Conservation (phyloP, 148 eudicot species). For the Rhododendron griersonianum region DNA sequence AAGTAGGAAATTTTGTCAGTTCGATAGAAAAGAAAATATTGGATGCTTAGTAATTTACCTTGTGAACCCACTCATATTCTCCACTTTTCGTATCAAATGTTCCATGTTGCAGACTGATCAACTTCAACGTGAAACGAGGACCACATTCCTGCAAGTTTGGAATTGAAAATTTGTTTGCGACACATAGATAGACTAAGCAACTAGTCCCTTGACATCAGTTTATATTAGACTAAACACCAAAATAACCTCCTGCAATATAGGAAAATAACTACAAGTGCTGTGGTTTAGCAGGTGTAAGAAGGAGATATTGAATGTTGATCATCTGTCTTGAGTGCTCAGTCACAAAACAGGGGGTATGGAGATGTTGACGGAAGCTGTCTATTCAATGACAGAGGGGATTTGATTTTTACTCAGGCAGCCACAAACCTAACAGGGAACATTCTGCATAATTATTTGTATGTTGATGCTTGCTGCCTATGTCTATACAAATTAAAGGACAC, state of each 20-base stretch:
- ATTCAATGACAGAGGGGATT: background rate
- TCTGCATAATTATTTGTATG: background rate
- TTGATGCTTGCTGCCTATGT: background rate
- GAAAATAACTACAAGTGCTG: background rate
- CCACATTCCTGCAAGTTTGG: conserved; percentile 74
- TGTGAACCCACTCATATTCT: conserved; percentile 93
- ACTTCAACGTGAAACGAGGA: conserved; percentile 83
- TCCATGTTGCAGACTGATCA: conserved; percentile 76
- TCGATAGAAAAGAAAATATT: background rate
- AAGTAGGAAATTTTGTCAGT: background rate
- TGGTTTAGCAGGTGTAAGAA: background rate
- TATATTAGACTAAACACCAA: background rate
- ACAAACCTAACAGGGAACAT: background rate
- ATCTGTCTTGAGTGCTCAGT: background rate
- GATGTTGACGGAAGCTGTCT: background rate
- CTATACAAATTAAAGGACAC: background rate
- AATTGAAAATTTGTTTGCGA: background rate
- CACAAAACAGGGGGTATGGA: background rate
- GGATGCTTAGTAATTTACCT: conserved; percentile 36
- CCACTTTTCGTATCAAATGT: conserved; percentile 84
- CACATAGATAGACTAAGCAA: background rate
- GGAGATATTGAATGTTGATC: background rate
- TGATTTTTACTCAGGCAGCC: background rate
- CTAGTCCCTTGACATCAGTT: background rate
- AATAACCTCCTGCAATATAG: background rate